These are phyloP conservation scores for Fonsecaea erecta DNA, from an alignment of 2,329 filamentous ascomycete species.

Conservation along the genomic window DNA sequence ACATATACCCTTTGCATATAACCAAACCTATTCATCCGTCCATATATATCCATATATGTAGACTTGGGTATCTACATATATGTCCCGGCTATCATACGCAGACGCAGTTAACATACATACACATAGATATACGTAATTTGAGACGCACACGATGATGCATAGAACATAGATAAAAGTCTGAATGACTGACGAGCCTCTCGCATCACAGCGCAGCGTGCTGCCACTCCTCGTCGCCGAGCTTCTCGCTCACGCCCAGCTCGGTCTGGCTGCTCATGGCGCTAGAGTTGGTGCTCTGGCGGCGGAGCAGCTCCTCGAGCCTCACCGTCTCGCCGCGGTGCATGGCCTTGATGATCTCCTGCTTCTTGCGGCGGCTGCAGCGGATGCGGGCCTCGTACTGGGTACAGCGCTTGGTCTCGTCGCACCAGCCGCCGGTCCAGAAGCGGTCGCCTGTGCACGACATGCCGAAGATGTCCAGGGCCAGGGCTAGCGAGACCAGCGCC, in stretches of 20 bases:
- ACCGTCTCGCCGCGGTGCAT: constrained; percentile 15
- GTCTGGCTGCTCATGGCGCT: constrained; percentile 11
- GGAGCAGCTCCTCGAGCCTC: constrained; percentile 9
- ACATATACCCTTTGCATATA: no score
- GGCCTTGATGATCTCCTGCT: constrained; percentile 15
- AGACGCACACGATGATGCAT: no score
- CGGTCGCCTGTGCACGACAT: constrained; percentile 11
- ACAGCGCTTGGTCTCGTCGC: constrained; percentile 8
- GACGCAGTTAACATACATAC: no score
- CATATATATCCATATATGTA: no score
- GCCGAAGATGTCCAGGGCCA: constrained; percentile 17
- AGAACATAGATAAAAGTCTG: no score
- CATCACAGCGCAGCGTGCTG: constrained; percentile 8
- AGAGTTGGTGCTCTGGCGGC: constrained; percentile 7
- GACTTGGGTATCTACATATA: no score
- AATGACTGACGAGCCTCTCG: no score
- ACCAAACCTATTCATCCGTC: no score
- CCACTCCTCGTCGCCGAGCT: constrained; percentile 10
- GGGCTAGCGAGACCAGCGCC: constrained; percentile 1
- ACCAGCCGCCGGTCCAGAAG: constrained; percentile 18
- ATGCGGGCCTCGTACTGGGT: constrained; percentile 15
- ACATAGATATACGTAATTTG: no score
- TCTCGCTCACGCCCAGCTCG: constrained; percentile 7
- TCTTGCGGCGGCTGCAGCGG: constrained; percentile 8
- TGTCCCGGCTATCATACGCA: no score